Percentiles rank a stretch among this genome's conserved stretches.
Conservation (phyloP, 164 flowering plant species). For the Aristolochia californica region DNA sequence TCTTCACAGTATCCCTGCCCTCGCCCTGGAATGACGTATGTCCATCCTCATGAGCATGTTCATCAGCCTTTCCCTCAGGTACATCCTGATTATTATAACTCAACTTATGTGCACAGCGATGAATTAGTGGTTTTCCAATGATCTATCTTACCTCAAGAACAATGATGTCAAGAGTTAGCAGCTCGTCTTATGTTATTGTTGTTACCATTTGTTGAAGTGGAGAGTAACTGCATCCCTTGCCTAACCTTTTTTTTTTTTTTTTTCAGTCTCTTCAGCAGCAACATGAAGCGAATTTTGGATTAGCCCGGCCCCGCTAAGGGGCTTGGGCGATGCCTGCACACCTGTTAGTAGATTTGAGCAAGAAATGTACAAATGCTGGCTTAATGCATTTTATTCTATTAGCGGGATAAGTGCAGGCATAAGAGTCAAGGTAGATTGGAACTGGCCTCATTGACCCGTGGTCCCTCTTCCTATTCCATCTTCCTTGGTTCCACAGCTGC, state of each 20-base stretch:
- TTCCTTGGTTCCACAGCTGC: conserved; percentile 25
- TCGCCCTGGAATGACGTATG: conserved; percentile 63
- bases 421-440: conserved; percentile 32
- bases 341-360: conserved; percentile 33
- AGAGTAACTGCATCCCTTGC: background rate
- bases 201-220: background rate
- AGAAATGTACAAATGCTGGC: conserved; percentile 5
- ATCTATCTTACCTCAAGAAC: background rate
- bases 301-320: conserved; percentile 99
- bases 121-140: background rate
- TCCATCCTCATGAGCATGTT: conserved; percentile 68
- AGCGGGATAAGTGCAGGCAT: conserved; percentile 79
- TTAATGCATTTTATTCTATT: conserved; percentile 10
- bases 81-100: conserved; percentile 3
- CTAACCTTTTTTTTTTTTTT: conserved; percentile 2
- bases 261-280: conserved; percentile 84
- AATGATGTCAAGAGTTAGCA: background rate
- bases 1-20: conserved; percentile 75
- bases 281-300: conserved; percentile 80
- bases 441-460: conserved; percentile 2
- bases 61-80: conserved; percentile 82
- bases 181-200: background rate
- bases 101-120: background rate
- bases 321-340: conserved; percentile 98
- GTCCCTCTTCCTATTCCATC: conserved; percentile 14